Evolutionary conservation across 257 asterid species (phyloP).

Genomic region (Capsicum baccatum): DNA sequence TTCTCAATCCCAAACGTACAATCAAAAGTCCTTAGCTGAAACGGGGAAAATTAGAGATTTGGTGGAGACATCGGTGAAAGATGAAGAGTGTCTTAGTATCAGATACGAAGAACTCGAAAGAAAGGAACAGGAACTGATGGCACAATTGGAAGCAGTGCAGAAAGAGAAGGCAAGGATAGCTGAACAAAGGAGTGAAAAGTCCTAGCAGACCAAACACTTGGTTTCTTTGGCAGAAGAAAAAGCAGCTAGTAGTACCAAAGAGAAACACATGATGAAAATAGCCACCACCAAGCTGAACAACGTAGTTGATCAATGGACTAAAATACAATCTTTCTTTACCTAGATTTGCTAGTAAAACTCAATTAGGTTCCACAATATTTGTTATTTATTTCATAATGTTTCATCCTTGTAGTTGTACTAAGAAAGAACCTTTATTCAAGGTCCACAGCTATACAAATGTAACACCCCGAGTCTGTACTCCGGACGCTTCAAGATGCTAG

Average conservation of each 20-base stretch:
- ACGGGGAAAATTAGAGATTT: background rate
- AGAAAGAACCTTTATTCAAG: too few relatives aligned
- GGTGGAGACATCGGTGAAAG: background rate
- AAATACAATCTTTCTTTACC: background rate
- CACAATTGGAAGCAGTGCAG: constrained; percentile 9
- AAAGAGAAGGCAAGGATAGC: background rate
- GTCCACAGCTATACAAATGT: too few relatives aligned
- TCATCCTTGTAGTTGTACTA: too few relatives aligned
- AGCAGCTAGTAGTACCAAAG: background rate
- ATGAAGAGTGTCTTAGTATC: background rate
- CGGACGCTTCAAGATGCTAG: too few relatives aligned
- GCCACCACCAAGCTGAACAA: background rate
- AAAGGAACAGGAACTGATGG: constrained; percentile 2
- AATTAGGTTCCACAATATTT: too few relatives aligned
- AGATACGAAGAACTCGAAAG: background rate
- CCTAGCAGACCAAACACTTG: constrained; percentile 6
- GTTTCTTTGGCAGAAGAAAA: constrained; percentile 22
- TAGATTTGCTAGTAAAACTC: background rate
- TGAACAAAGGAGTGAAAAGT: constrained; percentile 5
- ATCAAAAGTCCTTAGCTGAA: background rate
- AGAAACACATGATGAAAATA: background rate
- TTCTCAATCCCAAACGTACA: background rate
- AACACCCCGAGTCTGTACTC: too few relatives aligned
- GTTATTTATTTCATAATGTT: too few relatives aligned
- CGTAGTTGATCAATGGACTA: background rate